Evolutionary conservation across 2,329 filamentous ascomycete genomes (phyloP), one percentile per base, ranked within the genome.

Genomic region (Passalora sequoiae): DNA sequence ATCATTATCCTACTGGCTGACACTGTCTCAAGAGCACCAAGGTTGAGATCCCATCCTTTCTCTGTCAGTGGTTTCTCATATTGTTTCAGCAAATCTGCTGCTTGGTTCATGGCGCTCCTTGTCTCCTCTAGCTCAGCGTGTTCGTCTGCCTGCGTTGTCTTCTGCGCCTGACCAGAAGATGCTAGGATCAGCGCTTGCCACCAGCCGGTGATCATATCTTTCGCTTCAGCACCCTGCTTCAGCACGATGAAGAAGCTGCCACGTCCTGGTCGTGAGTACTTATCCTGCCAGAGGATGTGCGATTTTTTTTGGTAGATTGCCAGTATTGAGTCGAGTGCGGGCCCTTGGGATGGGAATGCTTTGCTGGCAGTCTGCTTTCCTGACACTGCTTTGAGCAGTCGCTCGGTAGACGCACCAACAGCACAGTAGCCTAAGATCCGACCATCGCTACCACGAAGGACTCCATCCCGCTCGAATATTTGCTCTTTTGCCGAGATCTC

Each of bases 11-110:
- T 47, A n/a, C 59, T 64, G 19, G 76, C 79, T 35, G 75, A 69
- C 46, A 67, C 71, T 13, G 83, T 88, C 68, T 89, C 84, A 54
- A 89, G 67, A 4, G 79, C 81, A 28, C 73, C 73, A 38, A 71
- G 72, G 43, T 78, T 68, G 35, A 85, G 54, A 64, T 89, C 77
- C 85, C 85, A 89, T 0, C 84, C 84, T 22, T 57, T 66, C 24
- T 61, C 60, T 45, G 53, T 58, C 42, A 81, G 48, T 48, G 65
- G 51, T 48, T 63, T 48, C 40, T 67, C 44, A 69, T 70, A 61
- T 58, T 64, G 54, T 50, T 66, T 60, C 59, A 83, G 77, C 36
- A 71, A 64, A 7, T 58, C 57, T 6, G 55, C 54, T 6, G 65
- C 57, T 30, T 66, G 54, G 35, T 64, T 61, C 46, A 74, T 54